Percentiles rank a stretch among this genome's conserved stretches.
Evolutionary conservation across 2,329 filamentous ascomycete species (phyloP).

Genomic region (Colletotrichum shisoi): DNA sequence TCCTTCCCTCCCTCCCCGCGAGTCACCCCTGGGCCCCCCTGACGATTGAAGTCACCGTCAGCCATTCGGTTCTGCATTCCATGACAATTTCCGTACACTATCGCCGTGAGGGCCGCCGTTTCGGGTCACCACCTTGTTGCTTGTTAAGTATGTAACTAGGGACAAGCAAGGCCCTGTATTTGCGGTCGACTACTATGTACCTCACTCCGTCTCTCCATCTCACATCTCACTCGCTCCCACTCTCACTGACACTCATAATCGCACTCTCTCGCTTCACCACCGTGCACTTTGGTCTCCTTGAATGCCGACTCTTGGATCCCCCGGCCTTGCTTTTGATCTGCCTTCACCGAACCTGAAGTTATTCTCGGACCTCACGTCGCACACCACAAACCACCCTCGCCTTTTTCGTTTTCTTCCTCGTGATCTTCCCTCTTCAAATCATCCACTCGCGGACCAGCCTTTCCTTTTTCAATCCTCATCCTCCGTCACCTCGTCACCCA

Average conservation of each 20-base stretch:
- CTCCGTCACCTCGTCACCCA: slow-evolving; percentile 36
- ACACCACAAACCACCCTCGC: slow-evolving; percentile 25
- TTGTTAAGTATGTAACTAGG: neutral
- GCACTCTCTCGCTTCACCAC: neutral
- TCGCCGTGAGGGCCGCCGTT: slow-evolving; percentile 27
- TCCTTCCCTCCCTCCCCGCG: neutral
- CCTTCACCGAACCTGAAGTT: slow-evolving; percentile 31
- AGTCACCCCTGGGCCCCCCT: neutral
- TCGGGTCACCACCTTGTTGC: slow-evolving; percentile 16
- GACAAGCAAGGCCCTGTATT: slow-evolving; percentile 12
- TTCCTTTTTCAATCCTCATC: slow-evolving; percentile 35
- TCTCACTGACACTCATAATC: too few species aligned
- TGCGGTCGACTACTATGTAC: slow-evolving; percentile 9
- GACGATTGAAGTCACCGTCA: slow-evolving; percentile 7
- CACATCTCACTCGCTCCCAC: too few species aligned
- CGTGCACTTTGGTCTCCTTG: slow-evolving; percentile 1
- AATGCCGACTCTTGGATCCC: slow-evolving; percentile 26
- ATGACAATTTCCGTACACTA: slow-evolving; percentile 20
- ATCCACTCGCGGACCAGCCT: slow-evolving; percentile 22
- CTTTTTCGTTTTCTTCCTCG: neutral
- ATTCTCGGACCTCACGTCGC: slow-evolving; percentile 37
- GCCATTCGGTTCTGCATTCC: slow-evolving; percentile 15
- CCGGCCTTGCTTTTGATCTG: slow-evolving; percentile 5
- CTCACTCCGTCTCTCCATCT: too few species aligned
- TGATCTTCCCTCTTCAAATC: slow-evolving; percentile 18